Evolutionary conservation across 1,139 yeast genomes (phyloP).

Genomic region (Trichomonascaceae sp.): DNA sequence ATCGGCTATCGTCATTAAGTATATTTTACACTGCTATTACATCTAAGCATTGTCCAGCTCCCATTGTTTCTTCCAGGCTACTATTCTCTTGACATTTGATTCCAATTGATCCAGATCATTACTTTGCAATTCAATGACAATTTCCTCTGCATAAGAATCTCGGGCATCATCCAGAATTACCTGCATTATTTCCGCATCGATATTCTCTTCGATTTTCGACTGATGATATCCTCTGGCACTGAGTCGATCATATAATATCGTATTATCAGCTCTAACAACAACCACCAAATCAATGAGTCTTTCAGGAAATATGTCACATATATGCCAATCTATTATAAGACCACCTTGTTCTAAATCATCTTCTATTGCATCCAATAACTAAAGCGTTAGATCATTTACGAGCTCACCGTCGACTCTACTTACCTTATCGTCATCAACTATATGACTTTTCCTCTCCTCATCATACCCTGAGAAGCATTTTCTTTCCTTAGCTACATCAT

Average conservation of each 20-base stretch:
- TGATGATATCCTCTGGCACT: constrained; percentile 63
- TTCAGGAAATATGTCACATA: constrained; percentile 92
- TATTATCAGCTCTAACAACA: constrained; percentile 74
- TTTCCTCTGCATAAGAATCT: constrained; percentile 70
- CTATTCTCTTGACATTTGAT: constrained; percentile 67
- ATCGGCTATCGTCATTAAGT: too few species aligned
- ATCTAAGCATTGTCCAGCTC: constrained; percentile 20
- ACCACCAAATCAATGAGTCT: constrained; percentile 86
- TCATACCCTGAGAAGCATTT: constrained; percentile 81
- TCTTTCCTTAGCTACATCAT: constrained; percentile 75
- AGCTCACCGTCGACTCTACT: neutral
- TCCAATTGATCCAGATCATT: constrained; percentile 72
- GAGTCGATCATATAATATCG: constrained; percentile 66
- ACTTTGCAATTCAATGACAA: constrained; percentile 74
- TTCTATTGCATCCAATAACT: constrained; percentile 70
- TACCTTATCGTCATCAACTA: constrained; percentile 82
- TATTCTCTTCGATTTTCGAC: constrained; percentile 77
- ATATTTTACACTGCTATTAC: neutral
- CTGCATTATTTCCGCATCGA: constrained; percentile 97
- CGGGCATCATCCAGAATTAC: constrained; percentile 81
- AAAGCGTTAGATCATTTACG: neutral
- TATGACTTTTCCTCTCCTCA: constrained; percentile 73
- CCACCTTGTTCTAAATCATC: constrained; percentile 81
- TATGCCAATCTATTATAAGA: constrained; percentile 89
- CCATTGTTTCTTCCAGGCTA: constrained; percentile 75